phyloP scores from a whole-genome alignment of 2,329 filamentous ascomycete species.

The Coleophoma cylindrospora region DNA sequence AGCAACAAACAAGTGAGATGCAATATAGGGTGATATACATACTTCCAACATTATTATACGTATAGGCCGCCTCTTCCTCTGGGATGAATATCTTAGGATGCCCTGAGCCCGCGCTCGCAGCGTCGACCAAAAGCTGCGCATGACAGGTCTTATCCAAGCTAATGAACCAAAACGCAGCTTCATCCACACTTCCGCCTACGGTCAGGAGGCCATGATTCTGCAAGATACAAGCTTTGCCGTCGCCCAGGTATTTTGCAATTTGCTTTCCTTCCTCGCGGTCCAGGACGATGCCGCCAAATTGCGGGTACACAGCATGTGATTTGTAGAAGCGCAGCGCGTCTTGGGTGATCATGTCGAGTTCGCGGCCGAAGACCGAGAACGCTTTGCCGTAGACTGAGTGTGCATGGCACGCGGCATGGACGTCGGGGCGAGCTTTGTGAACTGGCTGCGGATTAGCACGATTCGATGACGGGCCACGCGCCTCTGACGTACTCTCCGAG shows the following conservation, averaged over 20 bases:
- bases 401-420: constrained; percentile 50
- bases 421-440: constrained; percentile 52
- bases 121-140: constrained; percentile 47
- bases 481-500: constrained; percentile 26
- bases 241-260: constrained; percentile 41
- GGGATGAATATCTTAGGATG: constrained; percentile 53
- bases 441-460: constrained; percentile 26
- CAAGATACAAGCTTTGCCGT: constrained; percentile 43
- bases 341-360: constrained; percentile 52
- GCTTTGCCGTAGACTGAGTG: constrained; percentile 53
- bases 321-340: constrained; percentile 49
- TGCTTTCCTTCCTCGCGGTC: constrained; percentile 42
- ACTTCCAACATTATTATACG: constrained; percentile 40
- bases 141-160: constrained; percentile 41
- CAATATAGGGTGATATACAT: background rate
- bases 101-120: constrained; percentile 53
- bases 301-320: constrained; percentile 29
- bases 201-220: constrained; percentile 50
- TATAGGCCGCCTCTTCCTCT: constrained; percentile 62
- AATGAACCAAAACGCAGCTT: constrained; percentile 48
- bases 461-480: too few relatives aligned
- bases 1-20: constrained; percentile 22
- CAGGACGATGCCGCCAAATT: constrained; percentile 47
- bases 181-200: constrained; percentile 38
- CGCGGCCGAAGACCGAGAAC: constrained; percentile 53